Conservation (phyloP, 371 early-diverging fungal species). For the Zopfochytrium polystomum region DNA sequence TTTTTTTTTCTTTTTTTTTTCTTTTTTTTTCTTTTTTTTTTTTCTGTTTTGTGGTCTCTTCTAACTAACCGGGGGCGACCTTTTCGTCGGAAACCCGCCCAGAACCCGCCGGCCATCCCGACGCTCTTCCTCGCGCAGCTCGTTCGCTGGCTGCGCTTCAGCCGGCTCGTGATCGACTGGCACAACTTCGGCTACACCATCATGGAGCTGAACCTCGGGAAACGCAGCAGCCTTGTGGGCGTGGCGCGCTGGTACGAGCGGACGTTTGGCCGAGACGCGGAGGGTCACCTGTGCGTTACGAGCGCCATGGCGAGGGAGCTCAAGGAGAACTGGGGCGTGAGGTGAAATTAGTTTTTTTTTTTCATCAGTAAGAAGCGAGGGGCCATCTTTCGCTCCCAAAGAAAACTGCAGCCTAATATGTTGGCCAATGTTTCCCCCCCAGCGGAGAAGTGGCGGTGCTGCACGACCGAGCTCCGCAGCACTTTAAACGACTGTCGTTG, state of each 20-base stretch:
- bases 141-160: constrained; percentile 57
- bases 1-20: constrained; percentile 2
- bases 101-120: constrained; percentile 96
- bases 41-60: not conserved
- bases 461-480: constrained; percentile 39
- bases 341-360: constrained; percentile 22
- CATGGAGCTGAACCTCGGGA: constrained; percentile 70
- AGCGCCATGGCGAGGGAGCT: constrained; percentile 77
- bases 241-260: constrained; percentile 72
- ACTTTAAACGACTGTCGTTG: constrained; percentile 27
- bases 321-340: constrained; percentile 56
- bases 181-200: constrained; percentile 94
- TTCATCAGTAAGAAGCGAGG: not conserved
- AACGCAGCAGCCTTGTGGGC: constrained; percentile 54
- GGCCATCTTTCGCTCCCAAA: no score
- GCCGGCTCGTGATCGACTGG: constrained; percentile 89
- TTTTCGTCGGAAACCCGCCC: no score
- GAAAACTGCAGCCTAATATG: no score
- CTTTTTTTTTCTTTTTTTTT: constrained; percentile 4
- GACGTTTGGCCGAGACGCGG: constrained; percentile 66
- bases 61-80: no score
- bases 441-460: constrained; percentile 20
- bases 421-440: no score
- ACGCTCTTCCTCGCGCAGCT: constrained; percentile 74
- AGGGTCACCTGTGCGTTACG: constrained; percentile 84